These are phyloP conservation scores for Agaricus bisporus DNA, from an alignment of 768 basidiomycete genomes.

Conservation along the genomic window DNA sequence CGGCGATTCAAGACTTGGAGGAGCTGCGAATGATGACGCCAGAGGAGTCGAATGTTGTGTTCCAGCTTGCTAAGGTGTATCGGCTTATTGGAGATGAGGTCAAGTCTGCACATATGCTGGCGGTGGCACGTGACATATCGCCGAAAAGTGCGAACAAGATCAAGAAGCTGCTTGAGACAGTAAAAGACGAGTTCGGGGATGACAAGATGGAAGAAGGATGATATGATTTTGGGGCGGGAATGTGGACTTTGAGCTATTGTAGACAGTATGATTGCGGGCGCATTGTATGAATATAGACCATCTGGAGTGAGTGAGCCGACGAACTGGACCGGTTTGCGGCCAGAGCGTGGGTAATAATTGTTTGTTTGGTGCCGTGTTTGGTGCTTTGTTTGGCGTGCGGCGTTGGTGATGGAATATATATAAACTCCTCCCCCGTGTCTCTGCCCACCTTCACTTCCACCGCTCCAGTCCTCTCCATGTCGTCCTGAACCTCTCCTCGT, in stretches of 20 bases:
- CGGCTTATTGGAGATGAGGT: constrained; percentile 71
- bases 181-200: constrained; percentile 51
- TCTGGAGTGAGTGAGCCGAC: not conserved
- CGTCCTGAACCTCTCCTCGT: constrained; percentile 14
- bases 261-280: constrained; percentile 15
- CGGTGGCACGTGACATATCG: constrained; percentile 88
- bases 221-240: constrained; percentile 16
- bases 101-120: constrained; percentile 80
- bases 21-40: constrained; percentile 76
- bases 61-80: constrained; percentile 92
- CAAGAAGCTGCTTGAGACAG: constrained; percentile 69
- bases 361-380: constrained; percentile 13
- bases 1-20: constrained; percentile 78
- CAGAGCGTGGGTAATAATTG: constrained; percentile 3
- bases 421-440: constrained; percentile 14
- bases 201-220: constrained; percentile 77
- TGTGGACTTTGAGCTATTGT: constrained; percentile 23
- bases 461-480: constrained; percentile 13
- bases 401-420: constrained; percentile 17
- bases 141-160: constrained; percentile 86
- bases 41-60: constrained; percentile 94
- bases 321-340: constrained; percentile 10
- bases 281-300: constrained; percentile 7
- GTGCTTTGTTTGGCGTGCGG: constrained; percentile 15
- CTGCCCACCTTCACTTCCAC: constrained; percentile 15